phyloP scores from a whole-genome alignment of 139 green algal genomes.

The Chlorella sorokiniana region DNA sequence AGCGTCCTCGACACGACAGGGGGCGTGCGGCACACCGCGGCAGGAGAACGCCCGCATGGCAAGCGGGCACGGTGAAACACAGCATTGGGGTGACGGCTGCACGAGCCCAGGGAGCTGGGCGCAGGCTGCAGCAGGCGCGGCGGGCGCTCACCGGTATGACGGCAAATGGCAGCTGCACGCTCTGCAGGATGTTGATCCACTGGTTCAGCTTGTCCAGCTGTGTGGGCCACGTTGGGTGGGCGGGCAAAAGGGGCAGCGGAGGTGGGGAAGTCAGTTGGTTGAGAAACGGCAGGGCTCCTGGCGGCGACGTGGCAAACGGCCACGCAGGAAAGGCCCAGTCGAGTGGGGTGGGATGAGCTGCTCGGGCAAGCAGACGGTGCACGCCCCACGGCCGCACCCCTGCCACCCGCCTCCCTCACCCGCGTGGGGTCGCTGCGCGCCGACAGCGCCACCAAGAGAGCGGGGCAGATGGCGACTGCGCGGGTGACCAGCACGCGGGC shows the following conservation, averaged over 20 bases:
- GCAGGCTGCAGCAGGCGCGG: neutral
- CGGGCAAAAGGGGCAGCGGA: neutral
- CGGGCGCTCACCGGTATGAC: constrained; percentile 30
- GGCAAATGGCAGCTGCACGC: constrained; percentile 70
- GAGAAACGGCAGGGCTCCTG: no score
- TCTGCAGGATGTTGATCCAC: constrained; percentile 69
- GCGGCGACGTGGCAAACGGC: no score
- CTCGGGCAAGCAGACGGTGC: no score
- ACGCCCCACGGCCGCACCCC: no score
- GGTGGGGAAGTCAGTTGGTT: no score
- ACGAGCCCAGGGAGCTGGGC: neutral
- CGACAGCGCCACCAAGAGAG: constrained; percentile 50
- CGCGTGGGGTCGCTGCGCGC: constrained; percentile 37
- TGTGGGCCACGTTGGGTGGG: no score
- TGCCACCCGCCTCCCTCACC: neutral
- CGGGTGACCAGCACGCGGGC: constrained; percentile 56
- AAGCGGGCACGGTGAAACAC: neutral
- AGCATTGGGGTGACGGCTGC: neutral
- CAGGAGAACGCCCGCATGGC: neutral
- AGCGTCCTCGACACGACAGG: neutral
- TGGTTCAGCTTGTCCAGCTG: constrained; percentile 67
- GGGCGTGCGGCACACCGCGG: neutral
- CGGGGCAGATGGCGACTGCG: constrained; percentile 53
- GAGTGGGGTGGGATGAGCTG: no score
- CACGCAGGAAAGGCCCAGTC: no score